Evolutionary conservation across 2,329 filamentous ascomycete genomes (phyloP).

Genomic region (Cadophora sp.): DNA sequence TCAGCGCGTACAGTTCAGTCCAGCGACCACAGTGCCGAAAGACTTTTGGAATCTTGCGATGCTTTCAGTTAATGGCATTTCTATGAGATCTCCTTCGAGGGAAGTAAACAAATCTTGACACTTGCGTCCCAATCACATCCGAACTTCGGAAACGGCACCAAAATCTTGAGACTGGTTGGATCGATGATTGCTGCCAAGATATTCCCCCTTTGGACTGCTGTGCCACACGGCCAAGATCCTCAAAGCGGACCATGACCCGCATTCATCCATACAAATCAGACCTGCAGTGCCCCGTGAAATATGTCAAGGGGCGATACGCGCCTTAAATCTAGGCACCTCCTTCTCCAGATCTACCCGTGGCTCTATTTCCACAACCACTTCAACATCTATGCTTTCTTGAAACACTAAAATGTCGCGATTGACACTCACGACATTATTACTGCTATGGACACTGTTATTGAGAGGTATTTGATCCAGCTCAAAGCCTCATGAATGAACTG

Average conservation of each 20-base stretch:
- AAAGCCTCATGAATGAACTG: too few relatives aligned
- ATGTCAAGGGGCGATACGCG: background rate
- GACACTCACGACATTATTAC: background rate
- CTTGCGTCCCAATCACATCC: background rate
- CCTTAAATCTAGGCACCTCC: background rate
- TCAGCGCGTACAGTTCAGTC: too few relatives aligned
- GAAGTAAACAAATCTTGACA: background rate
- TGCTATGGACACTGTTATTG: background rate
- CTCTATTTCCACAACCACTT: background rate
- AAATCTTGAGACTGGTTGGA: background rate
- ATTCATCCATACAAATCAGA: background rate
- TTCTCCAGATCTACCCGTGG: background rate
- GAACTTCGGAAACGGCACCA: background rate
- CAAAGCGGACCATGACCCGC: background rate
- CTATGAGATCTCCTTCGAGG: too few relatives aligned
- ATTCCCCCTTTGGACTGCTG: background rate
- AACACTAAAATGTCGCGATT: background rate
- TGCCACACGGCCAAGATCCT: background rate
- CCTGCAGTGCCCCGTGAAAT: background rate
- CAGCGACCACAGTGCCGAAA: too few relatives aligned
- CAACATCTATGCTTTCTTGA: background rate
- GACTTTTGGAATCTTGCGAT: too few relatives aligned
- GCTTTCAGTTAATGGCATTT: too few relatives aligned
- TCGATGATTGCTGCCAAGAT: background rate
- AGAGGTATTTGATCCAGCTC: background rate